These are phyloP conservation scores for Nicotiana otophora DNA, from an alignment of 257 asterid genomes.

Conservation along the genomic window DNA sequence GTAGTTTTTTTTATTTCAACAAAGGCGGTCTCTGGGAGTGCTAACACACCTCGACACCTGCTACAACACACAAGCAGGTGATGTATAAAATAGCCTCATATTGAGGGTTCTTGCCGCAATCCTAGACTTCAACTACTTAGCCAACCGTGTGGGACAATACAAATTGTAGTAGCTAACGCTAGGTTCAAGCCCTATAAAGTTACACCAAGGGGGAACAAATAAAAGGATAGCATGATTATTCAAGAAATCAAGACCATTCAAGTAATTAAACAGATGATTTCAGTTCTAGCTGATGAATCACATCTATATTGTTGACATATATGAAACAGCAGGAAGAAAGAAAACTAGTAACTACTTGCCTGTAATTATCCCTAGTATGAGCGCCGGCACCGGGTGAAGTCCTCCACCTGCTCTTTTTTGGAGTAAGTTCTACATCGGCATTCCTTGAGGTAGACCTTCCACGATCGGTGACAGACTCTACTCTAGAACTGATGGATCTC, in stretches of 20 bases:
- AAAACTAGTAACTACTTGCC: slow-evolving; percentile 30
- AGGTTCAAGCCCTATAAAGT: neutral
- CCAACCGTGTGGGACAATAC: neutral
- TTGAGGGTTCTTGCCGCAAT: neutral
- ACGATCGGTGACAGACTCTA: slow-evolving; percentile 50
- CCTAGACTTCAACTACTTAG: neutral
- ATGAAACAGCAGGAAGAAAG: neutral
- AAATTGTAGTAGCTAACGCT: neutral
- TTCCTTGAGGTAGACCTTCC: slow-evolving; percentile 64
- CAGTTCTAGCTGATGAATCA: neutral
- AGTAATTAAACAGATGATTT: neutral
- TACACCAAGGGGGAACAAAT: neutral
- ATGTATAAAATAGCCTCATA: neutral
- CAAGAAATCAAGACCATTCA: neutral
- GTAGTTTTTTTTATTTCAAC: neutral
- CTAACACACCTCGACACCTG: neutral
- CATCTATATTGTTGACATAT: neutral
- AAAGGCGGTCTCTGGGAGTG: neutral
- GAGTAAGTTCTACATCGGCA: slow-evolving; percentile 50
- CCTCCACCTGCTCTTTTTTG: slow-evolving; percentile 57
- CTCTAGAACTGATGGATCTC: slow-evolving; percentile 45
- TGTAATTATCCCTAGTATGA: slow-evolving; percentile 66
- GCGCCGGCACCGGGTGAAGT: slow-evolving; percentile 73
- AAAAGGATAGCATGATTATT: neutral
- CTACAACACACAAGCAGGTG: neutral